Evolutionary conservation across 345 rosid species (phyloP), one percentile per base, ranked within the genome.

Genomic region (Hypericum perforatum): DNA sequence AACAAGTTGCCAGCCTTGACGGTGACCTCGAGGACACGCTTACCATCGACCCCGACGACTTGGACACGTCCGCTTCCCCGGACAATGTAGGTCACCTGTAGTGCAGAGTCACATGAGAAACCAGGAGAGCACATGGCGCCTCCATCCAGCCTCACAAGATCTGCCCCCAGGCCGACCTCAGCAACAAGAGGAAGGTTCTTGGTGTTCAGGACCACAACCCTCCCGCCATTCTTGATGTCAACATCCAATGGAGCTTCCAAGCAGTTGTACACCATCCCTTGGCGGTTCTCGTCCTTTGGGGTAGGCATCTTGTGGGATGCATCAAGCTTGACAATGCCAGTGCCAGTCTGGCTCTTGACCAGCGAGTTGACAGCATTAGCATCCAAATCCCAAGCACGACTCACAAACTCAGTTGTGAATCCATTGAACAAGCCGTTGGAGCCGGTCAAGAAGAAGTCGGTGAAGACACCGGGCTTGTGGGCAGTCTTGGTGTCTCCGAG

Each of bases 71-170:
- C 95, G 6, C 89, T 68, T 3, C 96, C 97, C 22, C 81, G 65
- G 0, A 84, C 80, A 63, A 90, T 72, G 45, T 84, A 84, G 10
- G 94, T 90, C 22, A 90, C 94, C 54, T 90, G 96, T 54, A 82
- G 47, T 3, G 89, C 98, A 1, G 96, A 86, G 66, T 90, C 97
- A 61, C 94, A 86, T 0, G 97, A 91, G 41, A 91, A 87, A 0
- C 98, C 98, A 50, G 96, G 98, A 48, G 98, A 91, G 64, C 98
- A 87, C 98, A 87, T 87, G 0, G 96, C 95, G 5, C 78, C 65
- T 0, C 81, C 78, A 45, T 91, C 90, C 11, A 91, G 57, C 59
- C 78, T 79, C 9, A 87, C 95, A 36, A 91, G 94, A 58, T 87
- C 96, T 48, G 95, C 95, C 11, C 98, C 98, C 7, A 85, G 73